Base-by-base conservation (phyloP, 352 stramenopile genomes). In the Globisporangium heterothallicum region DNA sequence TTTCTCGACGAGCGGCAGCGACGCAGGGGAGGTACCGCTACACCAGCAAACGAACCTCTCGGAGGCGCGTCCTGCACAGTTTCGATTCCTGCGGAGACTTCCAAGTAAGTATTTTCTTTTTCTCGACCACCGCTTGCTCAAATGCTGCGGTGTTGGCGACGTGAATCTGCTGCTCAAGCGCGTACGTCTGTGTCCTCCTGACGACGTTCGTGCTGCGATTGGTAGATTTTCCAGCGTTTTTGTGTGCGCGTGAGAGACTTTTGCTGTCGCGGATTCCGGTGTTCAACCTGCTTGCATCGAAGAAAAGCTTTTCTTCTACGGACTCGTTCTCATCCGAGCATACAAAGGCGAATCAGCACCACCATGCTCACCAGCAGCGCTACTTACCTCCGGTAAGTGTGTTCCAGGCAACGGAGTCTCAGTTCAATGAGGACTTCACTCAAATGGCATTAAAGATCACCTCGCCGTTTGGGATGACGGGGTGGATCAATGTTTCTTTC, bases 351-450 rank as follows among this genome's bases (percentile, higher is more conserved):
- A 63, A 49, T 22, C 53, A 53, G 14, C 61, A 63, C 40, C 62
- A 65, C 9, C 52, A 70, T 4, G 13, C 34, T 0, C 10, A 27
- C 19, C 36, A 49, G 44, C 68, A 81, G 48, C 63, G 70, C 9
- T 81, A 80, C 42, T 49, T 91, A 44, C 77, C 77, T 18, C 53
- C 67, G n/a, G 70, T 72, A 34, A 91, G 77, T 48, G 72, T 88
- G 0, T 83, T 91, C 40, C 73, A 86, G 34, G 75, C 80, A 2
- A 86, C 73, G 0, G 77, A 91, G 46, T 76, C 65, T 44, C 64
- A 66, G 38, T 87, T 88, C 43, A 88, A 83, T 26, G 68, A 83
- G 27, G 77, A 88, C 34, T 88, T 88, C 50, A 74, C 73, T 16
- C 71, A 86, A 42, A 49, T 91, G 41, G 61, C 75, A 13, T 50